A percentile compares a stretch with the other conserved stretches of the same genome.
These are phyloP conservation scores for Ochromonas danica DNA, from an alignment of 108 stramenopile genomes.

Conservation along the genomic window DNA sequence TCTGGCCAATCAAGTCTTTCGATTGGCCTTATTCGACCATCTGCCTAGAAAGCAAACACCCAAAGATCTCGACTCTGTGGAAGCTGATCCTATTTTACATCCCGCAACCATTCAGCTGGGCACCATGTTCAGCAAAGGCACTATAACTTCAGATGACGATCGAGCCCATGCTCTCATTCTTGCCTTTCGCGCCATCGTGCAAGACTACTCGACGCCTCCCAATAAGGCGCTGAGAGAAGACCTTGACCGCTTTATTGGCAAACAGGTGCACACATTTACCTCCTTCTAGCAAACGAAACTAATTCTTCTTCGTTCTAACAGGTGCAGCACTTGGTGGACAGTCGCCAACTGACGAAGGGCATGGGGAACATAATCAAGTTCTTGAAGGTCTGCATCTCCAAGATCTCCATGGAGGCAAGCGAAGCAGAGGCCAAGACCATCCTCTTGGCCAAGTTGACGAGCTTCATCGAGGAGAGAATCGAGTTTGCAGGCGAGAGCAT, in stretches of 20 bases:
- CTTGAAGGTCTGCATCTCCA: slow-evolving; percentile 55
- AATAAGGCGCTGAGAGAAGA: slow-evolving; percentile 4
- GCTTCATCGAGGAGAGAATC: slow-evolving; percentile 79
- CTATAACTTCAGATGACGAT: slow-evolving; percentile 2
- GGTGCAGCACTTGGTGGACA: not conserved
- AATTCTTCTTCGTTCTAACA: not conserved
- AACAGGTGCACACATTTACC: slow-evolving; percentile 17
- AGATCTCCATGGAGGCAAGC: slow-evolving; percentile 74
- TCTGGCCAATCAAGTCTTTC: not conserved
- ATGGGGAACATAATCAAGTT: slow-evolving; percentile 7
- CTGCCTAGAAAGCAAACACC: not conserved
- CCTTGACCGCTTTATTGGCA: not conserved
- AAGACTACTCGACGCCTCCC: slow-evolving; percentile 24
- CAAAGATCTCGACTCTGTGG: not conserved
- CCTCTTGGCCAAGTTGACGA: slow-evolving; percentile 73
- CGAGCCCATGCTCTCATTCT: not conserved
- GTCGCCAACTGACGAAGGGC: slow-evolving; percentile 1
- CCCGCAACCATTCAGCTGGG: slow-evolving; percentile 27
- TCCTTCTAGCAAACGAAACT: not conserved
- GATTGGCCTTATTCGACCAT: slow-evolving; percentile 33
- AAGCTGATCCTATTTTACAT: slow-evolving; percentile 21
- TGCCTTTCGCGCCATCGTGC: not conserved
- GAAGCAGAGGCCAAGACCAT: slow-evolving; percentile 69
- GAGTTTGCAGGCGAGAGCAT: slow-evolving; percentile 82
- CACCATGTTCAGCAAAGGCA: not conserved